Percentiles rank a stretch among this genome's conserved stretches.
Conservation (phyloP, 2,329 filamentous ascomycete genomes). For the Calonectria multiphialidica region DNA sequence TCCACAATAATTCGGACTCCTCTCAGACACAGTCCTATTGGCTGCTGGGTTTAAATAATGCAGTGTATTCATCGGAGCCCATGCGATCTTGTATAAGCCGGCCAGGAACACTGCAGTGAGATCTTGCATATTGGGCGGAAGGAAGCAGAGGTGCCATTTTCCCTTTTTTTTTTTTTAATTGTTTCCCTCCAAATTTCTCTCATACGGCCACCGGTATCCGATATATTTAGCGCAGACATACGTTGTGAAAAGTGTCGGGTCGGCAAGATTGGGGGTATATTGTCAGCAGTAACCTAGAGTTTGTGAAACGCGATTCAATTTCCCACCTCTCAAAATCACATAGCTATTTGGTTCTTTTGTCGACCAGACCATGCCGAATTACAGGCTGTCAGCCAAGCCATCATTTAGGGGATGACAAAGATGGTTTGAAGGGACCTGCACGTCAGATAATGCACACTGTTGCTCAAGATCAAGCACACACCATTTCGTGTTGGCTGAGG, state of each 20-base stretch:
- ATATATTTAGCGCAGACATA: neutral
- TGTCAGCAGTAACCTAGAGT: too few relatives aligned
- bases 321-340: too few relatives aligned
- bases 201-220: too few relatives aligned
- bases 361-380: too few relatives aligned
- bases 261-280: too few relatives aligned
- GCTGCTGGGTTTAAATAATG: neutral
- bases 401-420: neutral
- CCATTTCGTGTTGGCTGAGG: neutral
- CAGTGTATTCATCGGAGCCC: neutral
- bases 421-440: neutral
- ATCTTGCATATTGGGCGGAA: too few relatives aligned
- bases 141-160: neutral
- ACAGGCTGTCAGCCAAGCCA: too few relatives aligned
- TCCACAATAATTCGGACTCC: neutral
- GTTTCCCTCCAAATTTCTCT: too few relatives aligned
- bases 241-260: too few relatives aligned
- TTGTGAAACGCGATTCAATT: too few relatives aligned
- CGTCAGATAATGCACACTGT: neutral
- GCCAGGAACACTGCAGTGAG: neutral
- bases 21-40: neutral
- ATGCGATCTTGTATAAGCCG: neutral
- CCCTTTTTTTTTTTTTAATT: too few relatives aligned
- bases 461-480: neutral
- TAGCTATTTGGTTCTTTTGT: too few relatives aligned